Base-by-base conservation (phyloP, 192 early-diverging fungal genomes). In the Spizellomyces punctatus region DNA sequence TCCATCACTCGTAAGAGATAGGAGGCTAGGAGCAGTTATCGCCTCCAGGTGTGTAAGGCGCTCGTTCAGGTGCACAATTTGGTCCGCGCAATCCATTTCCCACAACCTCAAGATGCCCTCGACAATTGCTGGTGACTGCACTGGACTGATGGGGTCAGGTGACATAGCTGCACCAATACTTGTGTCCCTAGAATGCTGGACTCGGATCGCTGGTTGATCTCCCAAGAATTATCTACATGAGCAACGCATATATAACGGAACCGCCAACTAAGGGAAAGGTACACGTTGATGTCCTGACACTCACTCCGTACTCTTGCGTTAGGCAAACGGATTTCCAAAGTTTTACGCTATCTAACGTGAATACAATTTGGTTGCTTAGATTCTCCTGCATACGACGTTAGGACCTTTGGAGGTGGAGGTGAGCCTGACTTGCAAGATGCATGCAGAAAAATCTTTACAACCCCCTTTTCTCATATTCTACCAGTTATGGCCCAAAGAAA, bases 321-420 rank as follows among this genome's bases (percentile, higher is more conserved):
- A 16, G 17, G 64, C 64, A 66, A 54, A 14, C 64, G 12, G 14
- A 58, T 43, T 60, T 57, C 27, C 55, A 58, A 58, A 41, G 43
- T 14, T 17, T 60, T 36, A 41, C 17, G 5, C 22, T 36, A 17
- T 46, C 10, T 12, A 10, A 17, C 5, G 7, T 22, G 12, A 6
- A 86, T 78, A 88, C 86, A 57, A 91, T 90, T 59, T 14, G 0
- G 12, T 41, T 14, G 1, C 21, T 14, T 69, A 82, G 72, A 90
- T 98, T 36, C 83, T 92, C 70, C 75, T 98, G 44, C 88, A 95
- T 22, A 96, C 96, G 10, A 89, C 91, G 8, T 80, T 79, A 41
- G 96, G 96, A 12, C 91, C 93, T 76, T 85, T 98, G 41, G 91
- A 94, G 42, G 88, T 98, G 17, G 94, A 96, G 76, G 86, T 97